Conservation (phyloP, 2,329 filamentous ascomycete genomes). For the Neonectria punicea region DNA sequence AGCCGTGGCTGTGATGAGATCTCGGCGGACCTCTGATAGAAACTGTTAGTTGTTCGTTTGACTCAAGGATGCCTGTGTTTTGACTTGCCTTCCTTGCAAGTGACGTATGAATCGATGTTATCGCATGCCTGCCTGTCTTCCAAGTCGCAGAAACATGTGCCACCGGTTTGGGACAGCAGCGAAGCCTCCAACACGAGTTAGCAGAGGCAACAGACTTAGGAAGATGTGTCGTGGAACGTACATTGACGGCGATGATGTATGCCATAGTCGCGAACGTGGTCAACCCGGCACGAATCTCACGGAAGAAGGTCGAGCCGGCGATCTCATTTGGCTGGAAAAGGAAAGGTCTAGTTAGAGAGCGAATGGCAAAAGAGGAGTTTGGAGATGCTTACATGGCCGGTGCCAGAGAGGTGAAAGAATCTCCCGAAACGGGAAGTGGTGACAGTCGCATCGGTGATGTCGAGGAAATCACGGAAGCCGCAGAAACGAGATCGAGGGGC, state of each 20-base stretch:
- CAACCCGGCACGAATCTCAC: constrained; percentile 80
- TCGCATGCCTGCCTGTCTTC: constrained; percentile 59
- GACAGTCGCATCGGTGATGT: constrained; percentile 49
- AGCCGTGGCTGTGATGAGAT: constrained; percentile 86
- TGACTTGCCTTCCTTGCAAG: constrained; percentile 60
- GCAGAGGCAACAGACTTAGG: constrained; percentile 5
- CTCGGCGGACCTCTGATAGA: constrained; percentile 69
- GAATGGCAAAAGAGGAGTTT: constrained; percentile 16
- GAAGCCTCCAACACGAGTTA: constrained; percentile 61
- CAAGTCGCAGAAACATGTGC: constrained; percentile 75
- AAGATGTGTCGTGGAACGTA: constrained; percentile 44
- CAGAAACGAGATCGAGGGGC: constrained; percentile 43
- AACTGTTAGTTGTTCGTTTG: constrained; percentile 1
- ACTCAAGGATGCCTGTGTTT: too few species aligned
- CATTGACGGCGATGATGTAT: constrained; percentile 83
- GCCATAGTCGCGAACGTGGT: constrained; percentile 87
- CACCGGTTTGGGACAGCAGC: constrained; percentile 80
- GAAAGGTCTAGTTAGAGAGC: not conserved
- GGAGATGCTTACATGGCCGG: constrained; percentile 68
- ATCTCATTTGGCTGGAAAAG: constrained; percentile 70
- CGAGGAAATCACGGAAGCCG: constrained; percentile 49
- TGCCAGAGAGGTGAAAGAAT: constrained; percentile 74
- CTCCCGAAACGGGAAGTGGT: constrained; percentile 62
- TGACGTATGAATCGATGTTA: constrained; percentile 54
- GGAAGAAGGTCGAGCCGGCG: constrained; percentile 75